These are phyloP conservation scores for Athelia psychrophila DNA, from an alignment of 1,284 basidiomycete genomes.

Conservation along the genomic window DNA sequence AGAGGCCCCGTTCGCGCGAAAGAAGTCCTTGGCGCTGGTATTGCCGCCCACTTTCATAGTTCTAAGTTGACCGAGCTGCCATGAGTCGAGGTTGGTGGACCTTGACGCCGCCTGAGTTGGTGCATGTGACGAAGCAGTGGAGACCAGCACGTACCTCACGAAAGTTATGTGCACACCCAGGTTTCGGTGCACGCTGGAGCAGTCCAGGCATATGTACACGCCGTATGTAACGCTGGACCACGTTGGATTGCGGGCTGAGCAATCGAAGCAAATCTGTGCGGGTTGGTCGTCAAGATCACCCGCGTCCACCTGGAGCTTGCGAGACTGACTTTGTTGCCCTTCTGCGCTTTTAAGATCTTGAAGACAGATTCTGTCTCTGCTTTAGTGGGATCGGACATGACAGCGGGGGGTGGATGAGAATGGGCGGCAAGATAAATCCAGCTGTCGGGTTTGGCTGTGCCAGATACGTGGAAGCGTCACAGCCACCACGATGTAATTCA, in stretches of 20 bases:
- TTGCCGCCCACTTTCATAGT: constrained; percentile 98
- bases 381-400: constrained; percentile 72
- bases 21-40: constrained; percentile 86
- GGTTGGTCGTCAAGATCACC: constrained; percentile 3
- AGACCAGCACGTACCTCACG: constrained; percentile 67
- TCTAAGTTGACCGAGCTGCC: constrained; percentile 89
- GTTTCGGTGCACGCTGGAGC: constrained; percentile 93
- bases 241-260: constrained; percentile 94
- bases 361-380: constrained; percentile 79
- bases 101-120: constrained; percentile 39
- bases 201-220: constrained; percentile 97
- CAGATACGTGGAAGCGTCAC: neutral
- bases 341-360: constrained; percentile 74
- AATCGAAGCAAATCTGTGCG: constrained; percentile 91
- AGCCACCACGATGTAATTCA: neutral
- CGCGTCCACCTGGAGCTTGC: neutral
- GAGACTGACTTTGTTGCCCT: constrained; percentile 80
- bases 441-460: too few relatives aligned
- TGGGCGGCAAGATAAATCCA: too few relatives aligned
- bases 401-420: constrained; percentile 1
- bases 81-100: constrained; percentile 96
- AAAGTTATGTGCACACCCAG: constrained; percentile 99
- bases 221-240: constrained; percentile 98
- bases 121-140: neutral
- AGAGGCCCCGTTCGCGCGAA: constrained; percentile 81